Evolutionary conservation across 371 early-diverging fungal species (phyloP), one percentile per base, ranked within the genome.

Genomic region (Sporodiniella umbellata): DNA sequence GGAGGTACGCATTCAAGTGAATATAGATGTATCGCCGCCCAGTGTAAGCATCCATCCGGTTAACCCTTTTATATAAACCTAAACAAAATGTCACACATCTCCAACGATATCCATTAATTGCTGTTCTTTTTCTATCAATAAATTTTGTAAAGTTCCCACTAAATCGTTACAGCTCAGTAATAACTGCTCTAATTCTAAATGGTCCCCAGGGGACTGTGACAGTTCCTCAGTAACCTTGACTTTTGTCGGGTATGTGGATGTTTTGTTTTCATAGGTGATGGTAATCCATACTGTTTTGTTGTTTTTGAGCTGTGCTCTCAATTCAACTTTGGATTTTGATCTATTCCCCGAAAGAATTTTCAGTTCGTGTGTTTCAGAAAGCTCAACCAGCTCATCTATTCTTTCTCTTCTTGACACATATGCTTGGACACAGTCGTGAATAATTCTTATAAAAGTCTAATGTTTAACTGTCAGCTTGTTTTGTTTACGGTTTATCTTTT

Each of bases 361-460:
- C 8, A 51, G 10, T 25, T 48, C 14, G 11, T 48, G 22, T n/a
- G 18, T 18, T 18, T 46, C 17, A 11, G 47, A 47, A 23, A 37
- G 5, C 0, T 42, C 4, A 17, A 22, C 35, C 2, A 69, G 12
- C 24, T 64, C 66, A 21, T 67, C 53, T 4, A 64, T 40, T 17
- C 64, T 57, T 35, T 70, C 75, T 47, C 70, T 48, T 45, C 62
- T 50, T n/a, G 61, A 40, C 3, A 74, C 68, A 52, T 59, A 74
- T 1, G 70, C 70, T 28, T 66, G 64, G 15, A 70, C 33, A 30
- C 58, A 60, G 21, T 65, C 64, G 37, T 74, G 70, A 3, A 74
- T 30, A 14, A 70, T 58, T 2, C 70, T 65, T 15, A 70, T 49
- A 15, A 70, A 58, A 10, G 70, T 49, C 73, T 72, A 55, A 2